phyloP scores from a whole-genome alignment of 768 basidiomycete genomes.

The Tricholomella constricta region DNA sequence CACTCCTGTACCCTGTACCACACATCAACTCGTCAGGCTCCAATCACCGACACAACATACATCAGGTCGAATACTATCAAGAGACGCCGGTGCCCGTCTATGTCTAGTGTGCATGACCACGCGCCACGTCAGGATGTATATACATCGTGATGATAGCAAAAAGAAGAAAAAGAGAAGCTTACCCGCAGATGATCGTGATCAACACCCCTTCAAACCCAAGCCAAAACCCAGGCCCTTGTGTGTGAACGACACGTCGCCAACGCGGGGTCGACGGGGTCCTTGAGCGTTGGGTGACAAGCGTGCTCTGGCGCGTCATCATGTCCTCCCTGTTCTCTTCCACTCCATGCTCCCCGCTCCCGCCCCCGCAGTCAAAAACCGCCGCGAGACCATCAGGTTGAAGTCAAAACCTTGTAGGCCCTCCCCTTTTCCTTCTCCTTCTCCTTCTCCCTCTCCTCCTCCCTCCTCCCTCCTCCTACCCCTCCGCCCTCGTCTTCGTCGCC shows the following conservation, averaged over 20 bases:
- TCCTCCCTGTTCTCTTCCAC: too few species aligned
- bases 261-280: constrained; percentile 21
- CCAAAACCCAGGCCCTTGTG: constrained; percentile 2
- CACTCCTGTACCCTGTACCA: too few species aligned
- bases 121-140: background rate
- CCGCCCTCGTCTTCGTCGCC: too few species aligned
- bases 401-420: constrained; percentile 3
- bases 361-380: background rate
- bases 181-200: constrained; percentile 40
- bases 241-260: constrained; percentile 25
- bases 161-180: constrained; percentile 9
- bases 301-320: too few species aligned
- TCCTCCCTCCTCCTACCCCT: too few species aligned
- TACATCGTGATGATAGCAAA: too few species aligned
- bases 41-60: too few species aligned
- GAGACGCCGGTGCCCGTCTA: too few species aligned
- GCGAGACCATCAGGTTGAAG: constrained; percentile 2
- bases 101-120: background rate
- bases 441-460: too few species aligned
- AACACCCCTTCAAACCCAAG: constrained; percentile 30
- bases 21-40: too few species aligned
- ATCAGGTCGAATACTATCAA: too few species aligned
- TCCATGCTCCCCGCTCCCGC: too few species aligned
- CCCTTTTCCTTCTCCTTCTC: background rate
- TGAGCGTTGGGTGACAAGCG: constrained; percentile 14